A percentile compares a stretch with the other conserved stretches of the same genome.
Evolutionary conservation across 352 stramenopile genomes (phyloP).

Genomic region (Globisporangium viniferum): DNA sequence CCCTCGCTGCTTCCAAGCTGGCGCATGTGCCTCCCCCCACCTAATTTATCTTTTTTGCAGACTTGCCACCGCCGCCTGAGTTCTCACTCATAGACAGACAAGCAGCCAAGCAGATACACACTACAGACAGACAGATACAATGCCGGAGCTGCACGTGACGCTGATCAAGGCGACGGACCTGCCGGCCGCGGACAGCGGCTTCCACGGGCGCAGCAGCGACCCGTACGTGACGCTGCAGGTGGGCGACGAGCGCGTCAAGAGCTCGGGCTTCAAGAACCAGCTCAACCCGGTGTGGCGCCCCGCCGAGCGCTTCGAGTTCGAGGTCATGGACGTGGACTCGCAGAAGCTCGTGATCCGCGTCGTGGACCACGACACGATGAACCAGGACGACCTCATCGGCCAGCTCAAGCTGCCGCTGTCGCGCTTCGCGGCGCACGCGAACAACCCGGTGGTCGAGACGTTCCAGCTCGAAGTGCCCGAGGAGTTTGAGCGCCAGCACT

Average conservation of each 20-base stretch:
- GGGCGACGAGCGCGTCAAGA: slow-evolving; percentile 45
- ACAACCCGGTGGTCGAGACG: slow-evolving; percentile 47
- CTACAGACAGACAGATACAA: slow-evolving; percentile 15
- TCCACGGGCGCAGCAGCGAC: slow-evolving; percentile 56
- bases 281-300: slow-evolving; percentile 75
- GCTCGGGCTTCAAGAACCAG: slow-evolving; percentile 39
- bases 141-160: slow-evolving; percentile 68
- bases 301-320: slow-evolving; percentile 71
- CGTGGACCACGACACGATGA: slow-evolving; percentile 68
- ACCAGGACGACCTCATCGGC: slow-evolving; percentile 60
- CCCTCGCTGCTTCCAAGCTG: neutral
- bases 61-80: slow-evolving; percentile 3
- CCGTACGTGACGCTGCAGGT: slow-evolving; percentile 69
- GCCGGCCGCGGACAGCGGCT: slow-evolving; percentile 53
- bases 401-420: slow-evolving; percentile 46
- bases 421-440: slow-evolving; percentile 43
- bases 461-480: slow-evolving; percentile 48
- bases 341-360: slow-evolving; percentile 54
- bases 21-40: neutral
- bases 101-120: neutral
- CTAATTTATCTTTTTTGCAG: slow-evolving; percentile 13
- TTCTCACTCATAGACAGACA: slow-evolving; percentile 8
- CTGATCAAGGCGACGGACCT: slow-evolving; percentile 65
- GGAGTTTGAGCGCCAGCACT: slow-evolving; percentile 30
- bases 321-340: slow-evolving; percentile 37